Conservation (phyloP, 129 eudicot species). For the Artemisia tridentata region DNA sequence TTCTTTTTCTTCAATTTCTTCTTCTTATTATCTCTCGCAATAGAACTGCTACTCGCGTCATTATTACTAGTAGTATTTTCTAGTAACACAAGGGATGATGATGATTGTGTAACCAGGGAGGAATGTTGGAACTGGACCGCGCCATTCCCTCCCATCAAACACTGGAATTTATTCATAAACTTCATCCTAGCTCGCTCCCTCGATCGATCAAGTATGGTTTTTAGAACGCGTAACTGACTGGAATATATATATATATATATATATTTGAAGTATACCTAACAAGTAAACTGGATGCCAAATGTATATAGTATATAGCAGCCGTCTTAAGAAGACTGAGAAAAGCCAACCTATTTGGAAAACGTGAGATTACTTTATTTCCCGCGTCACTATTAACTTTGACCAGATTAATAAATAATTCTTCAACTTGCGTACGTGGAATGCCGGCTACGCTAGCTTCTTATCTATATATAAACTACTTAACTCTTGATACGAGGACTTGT, state of each 20-base stretch:
- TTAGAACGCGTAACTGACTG: background rate
- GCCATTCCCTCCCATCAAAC: conserved; percentile 34
- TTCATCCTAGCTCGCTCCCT: conserved; percentile 17
- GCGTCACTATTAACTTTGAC: background rate
- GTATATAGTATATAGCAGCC: background rate
- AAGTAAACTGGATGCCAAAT: conserved; percentile 1
- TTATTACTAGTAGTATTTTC: background rate
- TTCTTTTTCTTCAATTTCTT: conserved; percentile 17
- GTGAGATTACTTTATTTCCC: conserved; percentile 17
- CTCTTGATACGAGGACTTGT: too few species aligned
- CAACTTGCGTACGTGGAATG: too few species aligned
- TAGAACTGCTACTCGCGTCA: background rate
- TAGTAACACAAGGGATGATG: background rate
- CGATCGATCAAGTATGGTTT: background rate
- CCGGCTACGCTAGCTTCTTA: too few species aligned
- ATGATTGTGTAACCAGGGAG: background rate
- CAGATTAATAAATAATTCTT: too few species aligned
- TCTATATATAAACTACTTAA: too few species aligned
- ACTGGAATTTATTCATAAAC: conserved; percentile 28
- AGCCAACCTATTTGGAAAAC: conserved; percentile 27
- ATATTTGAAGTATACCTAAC: too few species aligned
- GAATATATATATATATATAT: background rate
- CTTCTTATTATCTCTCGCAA: background rate
- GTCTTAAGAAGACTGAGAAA: conserved; percentile 26
- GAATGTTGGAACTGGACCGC: conserved; percentile 17